phyloP scores from a whole-genome alignment of 805 yeast species.

The Myxozyma melibiosi region DNA sequence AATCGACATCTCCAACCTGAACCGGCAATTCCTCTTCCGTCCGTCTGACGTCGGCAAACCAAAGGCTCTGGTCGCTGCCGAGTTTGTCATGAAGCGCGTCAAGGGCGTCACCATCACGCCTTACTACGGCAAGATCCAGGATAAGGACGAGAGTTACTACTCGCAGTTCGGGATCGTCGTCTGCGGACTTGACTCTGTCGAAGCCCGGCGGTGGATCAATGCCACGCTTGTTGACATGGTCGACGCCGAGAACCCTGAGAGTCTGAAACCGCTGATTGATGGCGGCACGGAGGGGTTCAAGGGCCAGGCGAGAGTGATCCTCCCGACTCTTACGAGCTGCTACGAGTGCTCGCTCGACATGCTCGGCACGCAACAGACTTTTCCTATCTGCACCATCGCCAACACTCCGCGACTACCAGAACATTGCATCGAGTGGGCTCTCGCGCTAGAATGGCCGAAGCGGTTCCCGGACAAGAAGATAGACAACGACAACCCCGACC shows the following conservation, averaged over 20 bases:
- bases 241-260: constrained; percentile 50
- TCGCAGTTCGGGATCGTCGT: constrained; percentile 68
- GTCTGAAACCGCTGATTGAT: constrained; percentile 72
- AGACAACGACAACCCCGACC: constrained; percentile 69
- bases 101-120: constrained; percentile 41
- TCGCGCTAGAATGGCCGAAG: constrained; percentile 71
- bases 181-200: constrained; percentile 87
- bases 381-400: constrained; percentile 92
- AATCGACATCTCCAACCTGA: constrained; percentile 72
- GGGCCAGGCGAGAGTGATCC: constrained; percentile 85
- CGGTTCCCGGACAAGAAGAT: constrained; percentile 50
- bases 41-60: constrained; percentile 60
- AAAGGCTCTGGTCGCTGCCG: constrained; percentile 68
- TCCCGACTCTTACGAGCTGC: constrained; percentile 85
- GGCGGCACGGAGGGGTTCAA: constrained; percentile 92
- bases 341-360: constrained; percentile 88
- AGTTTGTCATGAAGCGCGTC: constrained; percentile 52
- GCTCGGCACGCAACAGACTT: constrained; percentile 59
- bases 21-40: constrained; percentile 74
- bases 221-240: constrained; percentile 65
- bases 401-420: constrained; percentile 93
- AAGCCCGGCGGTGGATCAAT: constrained; percentile 91
- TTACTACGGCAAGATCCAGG: constrained; percentile 65
- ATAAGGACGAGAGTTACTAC: constrained; percentile 64
- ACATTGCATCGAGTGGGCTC: constrained; percentile 92